Conservation (phyloP, 2,329 filamentous ascomycete genomes). For the Xylaria sp. region DNA sequence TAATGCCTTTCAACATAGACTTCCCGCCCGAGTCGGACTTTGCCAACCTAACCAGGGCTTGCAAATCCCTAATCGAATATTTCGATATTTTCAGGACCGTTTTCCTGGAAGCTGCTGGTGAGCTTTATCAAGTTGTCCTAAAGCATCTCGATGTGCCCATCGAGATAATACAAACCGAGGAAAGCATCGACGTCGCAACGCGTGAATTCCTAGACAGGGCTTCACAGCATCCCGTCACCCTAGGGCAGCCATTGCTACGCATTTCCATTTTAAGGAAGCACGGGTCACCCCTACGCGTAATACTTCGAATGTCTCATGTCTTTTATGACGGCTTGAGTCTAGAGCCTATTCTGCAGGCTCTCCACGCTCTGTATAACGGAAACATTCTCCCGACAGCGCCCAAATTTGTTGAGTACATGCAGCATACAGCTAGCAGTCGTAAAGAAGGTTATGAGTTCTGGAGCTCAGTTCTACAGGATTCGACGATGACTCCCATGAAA, state of each 20-base stretch:
- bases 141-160: constrained; percentile 29
- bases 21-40: constrained; percentile 27
- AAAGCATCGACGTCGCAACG: constrained; percentile 23
- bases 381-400: background rate
- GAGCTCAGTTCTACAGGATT: constrained; percentile 24
- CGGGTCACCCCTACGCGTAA: constrained; percentile 12
- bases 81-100: constrained; percentile 34
- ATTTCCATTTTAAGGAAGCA: constrained; percentile 25
- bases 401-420: constrained; percentile 24
- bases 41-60: constrained; percentile 12
- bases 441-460: constrained; percentile 30
- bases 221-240: constrained; percentile 17
- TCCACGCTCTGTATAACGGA: constrained; percentile 30
- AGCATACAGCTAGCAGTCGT: constrained; percentile 23
- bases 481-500: constrained; percentile 29
- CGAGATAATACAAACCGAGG: constrained; percentile 25
- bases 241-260: constrained; percentile 23
- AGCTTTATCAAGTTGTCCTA: constrained; percentile 29
- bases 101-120: constrained; percentile 21
- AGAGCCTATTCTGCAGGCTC: constrained; percentile 18
- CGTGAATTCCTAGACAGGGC: constrained; percentile 10
- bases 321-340: constrained; percentile 30
- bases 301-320: constrained; percentile 29
- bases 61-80: constrained; percentile 23
- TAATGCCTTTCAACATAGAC: constrained; percentile 27